Evolutionary conservation across 106 monocot species (phyloP).

Genomic region (Acorus calamus): DNA sequence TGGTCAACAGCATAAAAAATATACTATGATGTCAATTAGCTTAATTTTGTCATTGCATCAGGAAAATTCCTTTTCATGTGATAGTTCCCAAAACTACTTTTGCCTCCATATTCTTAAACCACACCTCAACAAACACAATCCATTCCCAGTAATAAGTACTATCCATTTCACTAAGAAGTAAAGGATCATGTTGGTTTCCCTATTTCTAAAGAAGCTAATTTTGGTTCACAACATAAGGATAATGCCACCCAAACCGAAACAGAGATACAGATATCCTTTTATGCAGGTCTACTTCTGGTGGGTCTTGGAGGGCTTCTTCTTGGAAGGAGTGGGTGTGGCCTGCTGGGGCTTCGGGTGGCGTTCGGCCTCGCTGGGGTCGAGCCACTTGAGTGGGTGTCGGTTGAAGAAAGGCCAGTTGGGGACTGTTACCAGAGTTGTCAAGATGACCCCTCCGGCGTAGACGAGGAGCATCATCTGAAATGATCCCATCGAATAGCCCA

Average conservation of each 20-base stretch:
- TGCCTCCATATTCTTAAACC: too few relatives aligned
- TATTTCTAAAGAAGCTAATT: too few relatives aligned
- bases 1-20: too few relatives aligned
- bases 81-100: too few relatives aligned
- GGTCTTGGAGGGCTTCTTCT: constrained; percentile 53
- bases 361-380: constrained; percentile 64
- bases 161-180: too few relatives aligned
- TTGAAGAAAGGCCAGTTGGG: constrained; percentile 91
- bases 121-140: too few relatives aligned
- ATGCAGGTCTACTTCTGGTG: constrained; percentile 34
- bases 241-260: not conserved
- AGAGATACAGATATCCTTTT: not conserved
- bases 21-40: too few relatives aligned
- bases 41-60: too few relatives aligned
- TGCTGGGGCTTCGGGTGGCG: constrained; percentile 60
- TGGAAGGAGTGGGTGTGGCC: constrained; percentile 10
- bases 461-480: constrained; percentile 74
- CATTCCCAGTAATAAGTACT: too few relatives aligned
- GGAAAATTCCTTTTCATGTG: too few relatives aligned
- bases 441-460: constrained; percentile 66
- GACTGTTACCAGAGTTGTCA: constrained; percentile 71
- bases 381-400: constrained; percentile 65
- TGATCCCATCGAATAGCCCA: constrained; percentile 55
- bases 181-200: too few relatives aligned
- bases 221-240: too few relatives aligned